Base-by-base conservation (phyloP, 257 asterid species). In the Solanum pennellii region DNA sequence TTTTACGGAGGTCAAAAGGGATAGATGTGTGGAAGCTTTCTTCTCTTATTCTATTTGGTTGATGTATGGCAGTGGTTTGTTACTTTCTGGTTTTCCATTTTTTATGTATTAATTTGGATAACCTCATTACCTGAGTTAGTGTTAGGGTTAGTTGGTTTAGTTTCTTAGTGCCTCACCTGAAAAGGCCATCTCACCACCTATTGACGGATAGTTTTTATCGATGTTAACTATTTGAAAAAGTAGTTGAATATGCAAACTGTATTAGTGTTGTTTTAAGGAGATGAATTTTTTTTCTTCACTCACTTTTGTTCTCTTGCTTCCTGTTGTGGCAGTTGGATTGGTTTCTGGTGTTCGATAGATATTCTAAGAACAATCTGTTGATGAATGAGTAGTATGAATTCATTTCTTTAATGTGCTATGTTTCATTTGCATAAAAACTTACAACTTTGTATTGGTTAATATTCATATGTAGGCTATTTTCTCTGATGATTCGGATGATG, bases 401-500 rank as follows among this genome's bases (percentile, higher is more conserved):
- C 12, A 18, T 47, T 47, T 80, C 12, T 29, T 18, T 49, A 10
- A 18, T 31, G 85, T 80, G 85, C 68, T 47, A 29, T 47, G 68
- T 31, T 31, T 80, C 11, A 65, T 47, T 80, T 47, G 44, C 68
- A 9, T 47, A 29, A 69, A 69, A 47, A 12, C 41, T 80, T 80
- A 79, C 84, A 47, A 62, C 84, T 49, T 80, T 14, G 9, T 47
- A 80, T 80, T 80, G 85, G 13, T 25, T 29, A 79, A 80, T 80
- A 80, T 80, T 47, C 69, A 11, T 80, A 14, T 91, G 89, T 89
- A 97, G 99, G 98, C 98, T 52, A 97, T 97, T 74, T 97, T 97
- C 86, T 97, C 98, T 39, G 98, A 94, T 90, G 99, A 95, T 73
- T 93, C 97, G 7, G 98, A 95, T 65, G 98, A 92, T 44, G 99